Conservation (phyloP, 768 basidiomycete genomes). For the Termitomyces sp. region DNA sequence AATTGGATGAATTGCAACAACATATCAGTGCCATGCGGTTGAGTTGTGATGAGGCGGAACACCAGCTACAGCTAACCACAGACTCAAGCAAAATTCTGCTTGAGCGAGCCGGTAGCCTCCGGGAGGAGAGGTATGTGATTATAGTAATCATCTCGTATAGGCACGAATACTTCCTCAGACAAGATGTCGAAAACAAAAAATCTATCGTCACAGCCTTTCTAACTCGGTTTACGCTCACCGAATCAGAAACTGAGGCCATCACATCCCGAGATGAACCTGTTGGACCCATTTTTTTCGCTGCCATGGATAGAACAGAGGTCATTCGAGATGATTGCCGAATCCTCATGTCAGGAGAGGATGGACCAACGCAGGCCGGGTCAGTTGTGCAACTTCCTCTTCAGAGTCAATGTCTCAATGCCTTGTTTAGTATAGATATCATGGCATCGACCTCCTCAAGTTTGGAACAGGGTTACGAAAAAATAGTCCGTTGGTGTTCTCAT, state of each 20-base stretch:
- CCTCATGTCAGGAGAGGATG: constrained; percentile 82
- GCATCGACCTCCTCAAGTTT: constrained; percentile 73
- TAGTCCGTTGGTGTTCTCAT: constrained; percentile 79
- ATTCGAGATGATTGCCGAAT: constrained; percentile 85
- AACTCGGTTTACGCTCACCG: constrained; percentile 76
- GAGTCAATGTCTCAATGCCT: background rate
- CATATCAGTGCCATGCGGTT: constrained; percentile 78
- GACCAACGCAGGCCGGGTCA: constrained; percentile 74
- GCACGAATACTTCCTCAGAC: constrained; percentile 36
- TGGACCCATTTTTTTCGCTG: constrained; percentile 70
- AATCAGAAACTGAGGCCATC: constrained; percentile 69
- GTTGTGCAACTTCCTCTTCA: constrained; percentile 10
- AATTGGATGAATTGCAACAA: constrained; percentile 73
- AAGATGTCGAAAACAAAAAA: constrained; percentile 65
- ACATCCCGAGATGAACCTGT: constrained; percentile 78
- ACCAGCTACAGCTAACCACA: constrained; percentile 69
- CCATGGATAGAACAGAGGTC: constrained; percentile 81
- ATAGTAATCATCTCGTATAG: background rate
- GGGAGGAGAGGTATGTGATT: constrained; percentile 60
- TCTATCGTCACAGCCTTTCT: constrained; percentile 80
- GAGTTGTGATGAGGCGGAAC: constrained; percentile 82
- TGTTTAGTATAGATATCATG: constrained; percentile 81
- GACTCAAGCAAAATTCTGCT: constrained; percentile 75
- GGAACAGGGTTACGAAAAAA: constrained; percentile 88
- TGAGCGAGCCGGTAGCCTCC: constrained; percentile 76